Evolutionary conservation across 1,139 yeast genomes (phyloP), one percentile per base, ranked within the genome.

Genomic region (Candida neerlandica): DNA sequence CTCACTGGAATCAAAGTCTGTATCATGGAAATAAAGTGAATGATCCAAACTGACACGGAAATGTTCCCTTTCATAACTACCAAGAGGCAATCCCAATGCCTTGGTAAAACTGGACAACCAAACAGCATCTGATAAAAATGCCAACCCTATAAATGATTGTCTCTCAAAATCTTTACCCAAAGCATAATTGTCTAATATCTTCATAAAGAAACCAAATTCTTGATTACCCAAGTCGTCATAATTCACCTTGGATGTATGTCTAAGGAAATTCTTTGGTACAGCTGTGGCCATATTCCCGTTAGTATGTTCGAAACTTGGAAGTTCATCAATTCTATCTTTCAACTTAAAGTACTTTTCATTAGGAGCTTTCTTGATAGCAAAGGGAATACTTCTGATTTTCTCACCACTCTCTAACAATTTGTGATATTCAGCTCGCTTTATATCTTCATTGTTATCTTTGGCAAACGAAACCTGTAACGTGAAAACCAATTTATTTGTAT

Each of bases 1-100:
- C 23, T 80, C 70, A 45, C 78, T 75, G 2, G 76, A 71, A 51
- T 76, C 76, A 51, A 81, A 71, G 50, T 77, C 82, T 35, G 70
- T 71, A 54, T 75, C 79, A 58, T 86, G 91, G 69, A 86, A 85
- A 62, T 85, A 85, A 16, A 88, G 77, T 0, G 82, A 68, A 60
- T 86, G 91, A 58, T 86, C 91, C 56, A 86, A 65, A 46, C 75
- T 69, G 2, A 75, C 79, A 45, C 77, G 63, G 60, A 68, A 70
- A 56, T 69, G 73, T 41, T 54, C 50, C 6, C 54, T 49, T 38
- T 47, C 58, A 44, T 35, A 50, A 42, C 51, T 50, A 33, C 56
- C 58, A 32, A 65, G 51, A 1, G 69, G 63, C 21, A 65, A 50
- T 2, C 77, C 77, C 30, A 71, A 41, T 0, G 64, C 60, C n/a